A percentile compares a stretch with the other conserved stretches of the same genome.
These are phyloP conservation scores for Pseudocercospora fuligena DNA, from an alignment of 2,329 filamentous ascomycete species.

Conservation along the genomic window DNA sequence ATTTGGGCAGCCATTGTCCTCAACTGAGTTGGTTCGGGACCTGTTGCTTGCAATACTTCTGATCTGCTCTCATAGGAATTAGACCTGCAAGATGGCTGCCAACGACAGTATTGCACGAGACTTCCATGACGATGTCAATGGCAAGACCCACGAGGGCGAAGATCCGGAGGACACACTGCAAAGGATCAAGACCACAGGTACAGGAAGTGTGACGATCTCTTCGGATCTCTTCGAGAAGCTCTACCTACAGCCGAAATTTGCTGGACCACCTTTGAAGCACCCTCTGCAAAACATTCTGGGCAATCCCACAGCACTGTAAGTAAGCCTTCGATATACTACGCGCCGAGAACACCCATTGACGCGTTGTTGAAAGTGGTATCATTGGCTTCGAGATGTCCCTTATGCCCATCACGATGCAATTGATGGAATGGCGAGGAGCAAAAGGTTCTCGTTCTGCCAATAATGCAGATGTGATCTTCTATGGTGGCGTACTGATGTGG, in stretches of 20 bases:
- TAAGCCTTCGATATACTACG: neutral
- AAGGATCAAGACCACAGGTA: conserved; percentile 28
- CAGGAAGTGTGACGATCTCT: conserved; percentile 30
- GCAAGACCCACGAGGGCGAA: conserved; percentile 19
- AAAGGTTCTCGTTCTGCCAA: conserved; percentile 22
- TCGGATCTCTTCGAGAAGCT: conserved; percentile 31
- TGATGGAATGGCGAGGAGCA: conserved; percentile 30
- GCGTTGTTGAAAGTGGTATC: conserved; percentile 15
- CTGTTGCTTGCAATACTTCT: neutral
- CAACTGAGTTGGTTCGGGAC: neutral
- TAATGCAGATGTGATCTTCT: conserved; percentile 31
- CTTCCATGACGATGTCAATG: conserved; percentile 26
- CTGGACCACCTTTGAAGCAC: conserved; percentile 26
- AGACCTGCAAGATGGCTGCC: conserved; percentile 11
- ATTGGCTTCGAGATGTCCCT: conserved; percentile 31
- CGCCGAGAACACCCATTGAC: neutral
- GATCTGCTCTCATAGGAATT: neutral
- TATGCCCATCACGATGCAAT: conserved; percentile 31
- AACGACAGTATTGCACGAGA: conserved; percentile 28
- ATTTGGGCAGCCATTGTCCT: neutral
- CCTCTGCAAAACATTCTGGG: conserved; percentile 31
- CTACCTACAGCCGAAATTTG: conserved; percentile 30
- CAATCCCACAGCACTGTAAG: conserved; percentile 29
- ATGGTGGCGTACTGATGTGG: conserved; percentile 31
- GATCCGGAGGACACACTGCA: conserved; percentile 24